These are phyloP conservation scores for Alternaria brassicicola DNA, from an alignment of 2,329 filamentous ascomycete genomes.

Conservation along the genomic window DNA sequence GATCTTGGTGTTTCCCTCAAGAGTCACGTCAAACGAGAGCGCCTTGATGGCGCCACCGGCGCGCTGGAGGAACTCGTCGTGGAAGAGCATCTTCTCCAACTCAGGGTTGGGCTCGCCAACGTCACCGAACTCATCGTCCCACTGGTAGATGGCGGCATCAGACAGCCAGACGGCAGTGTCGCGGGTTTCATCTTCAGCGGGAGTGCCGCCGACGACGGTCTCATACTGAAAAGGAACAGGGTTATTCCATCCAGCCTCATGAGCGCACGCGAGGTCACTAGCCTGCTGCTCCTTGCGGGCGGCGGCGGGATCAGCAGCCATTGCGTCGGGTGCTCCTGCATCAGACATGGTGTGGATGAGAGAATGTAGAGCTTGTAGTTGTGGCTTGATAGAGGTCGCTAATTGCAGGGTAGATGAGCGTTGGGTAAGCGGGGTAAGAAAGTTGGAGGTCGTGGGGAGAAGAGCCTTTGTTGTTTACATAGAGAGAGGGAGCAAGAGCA, in stretches of 20 bases:
- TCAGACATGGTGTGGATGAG: slow-evolving; percentile 29
- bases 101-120: slow-evolving; percentile 73
- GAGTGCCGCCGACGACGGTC: slow-evolving; percentile 34
- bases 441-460: not conserved
- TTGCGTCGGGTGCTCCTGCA: slow-evolving; percentile 15
- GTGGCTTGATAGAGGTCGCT: not conserved
- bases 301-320: slow-evolving; percentile 20
- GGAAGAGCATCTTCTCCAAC: slow-evolving; percentile 79
- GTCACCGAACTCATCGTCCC: slow-evolving; percentile 84
- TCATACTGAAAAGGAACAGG: slow-evolving; percentile 59
- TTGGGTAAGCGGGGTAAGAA: not conserved
- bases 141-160: slow-evolving; percentile 76
- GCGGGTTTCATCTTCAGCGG: slow-evolving; percentile 24
- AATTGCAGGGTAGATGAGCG: not conserved
- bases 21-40: slow-evolving; percentile 60
- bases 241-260: slow-evolving; percentile 56
- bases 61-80: slow-evolving; percentile 57
- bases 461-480: slow-evolving; percentile 14
- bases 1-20: slow-evolving; percentile 57
- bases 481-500: slow-evolving; percentile 12
- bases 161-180: slow-evolving; percentile 54
- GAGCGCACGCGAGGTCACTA: slow-evolving; percentile 34
- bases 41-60: slow-evolving; percentile 68
- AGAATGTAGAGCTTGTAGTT: not conserved
- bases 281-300: slow-evolving; percentile 34